Evolutionary conservation across 2,329 filamentous ascomycete species (phyloP), one percentile per base, ranked within the genome.

Genomic region (Reticulascus tulasneorum): DNA sequence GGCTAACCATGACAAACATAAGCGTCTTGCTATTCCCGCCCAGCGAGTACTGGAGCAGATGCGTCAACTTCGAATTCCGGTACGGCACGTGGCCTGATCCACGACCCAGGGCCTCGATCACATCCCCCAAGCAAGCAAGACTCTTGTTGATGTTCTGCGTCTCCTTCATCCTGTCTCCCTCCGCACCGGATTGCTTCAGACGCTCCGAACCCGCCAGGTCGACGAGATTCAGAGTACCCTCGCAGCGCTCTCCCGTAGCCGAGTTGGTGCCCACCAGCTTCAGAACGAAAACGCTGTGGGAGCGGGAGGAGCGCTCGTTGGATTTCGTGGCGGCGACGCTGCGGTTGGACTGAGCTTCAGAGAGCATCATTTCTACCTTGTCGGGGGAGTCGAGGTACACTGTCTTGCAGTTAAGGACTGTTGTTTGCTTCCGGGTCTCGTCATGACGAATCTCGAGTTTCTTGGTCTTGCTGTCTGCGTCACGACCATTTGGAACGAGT

Each of bases 1-100:
- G 93, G 50, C 85, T 93, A 38, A 95, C 86, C 90, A 97, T 97
- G 58, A 97, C 88, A 60, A 98, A 95, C 93, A 98, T 98, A 52
- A 98, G 82, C 1, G 93, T 98, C 66, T 96, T 94, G 50, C 85
- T 93, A 60, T 95, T 96, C 12, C 93, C 93, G 5, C 93, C 91
- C 7, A 98, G 71, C 4, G 88, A 95, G 56, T 93, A 94, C 76
- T 97, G 88, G 23, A 98, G 75, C 29, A 98, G 74, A 55, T 96
- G 94, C 8, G 93, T 98, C 47, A 98, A 74, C 76, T 96, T 97
- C 50, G 87, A 95, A 65, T 97, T 97, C 36, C 93, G 75, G 66
- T 97, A 98, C 2, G 93, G 93, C 28, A 98, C 79, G 54, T 96
- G 91, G 6, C 75, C 77, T 37, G 84, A 86, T 21, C 87, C 86